These are phyloP conservation scores for Vitis hybrid DNA, from an alignment of 177 flowering plant species.

Conservation along the genomic window DNA sequence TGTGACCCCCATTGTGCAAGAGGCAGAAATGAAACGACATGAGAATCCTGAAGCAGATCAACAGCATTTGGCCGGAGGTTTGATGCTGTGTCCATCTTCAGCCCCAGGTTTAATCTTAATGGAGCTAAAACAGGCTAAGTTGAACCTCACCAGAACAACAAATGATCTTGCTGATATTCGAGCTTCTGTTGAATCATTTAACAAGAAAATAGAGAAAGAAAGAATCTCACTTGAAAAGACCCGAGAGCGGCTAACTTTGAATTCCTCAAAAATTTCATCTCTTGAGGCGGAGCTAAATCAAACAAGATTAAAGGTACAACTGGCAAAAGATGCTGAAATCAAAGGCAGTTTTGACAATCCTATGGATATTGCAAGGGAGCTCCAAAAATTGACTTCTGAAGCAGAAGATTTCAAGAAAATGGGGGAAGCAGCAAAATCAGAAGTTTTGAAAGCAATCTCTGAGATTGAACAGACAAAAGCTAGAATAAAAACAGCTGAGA, in stretches of 20 bases:
- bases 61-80: slow-evolving; percentile 19
- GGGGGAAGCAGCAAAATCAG: slow-evolving; percentile 69
- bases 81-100: slow-evolving; percentile 37
- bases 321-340: slow-evolving; percentile 39
- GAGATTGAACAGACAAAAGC: slow-evolving; percentile 73
- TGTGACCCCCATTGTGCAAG: slow-evolving; percentile 11
- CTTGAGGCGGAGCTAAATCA: slow-evolving; percentile 63
- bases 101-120: slow-evolving; percentile 67
- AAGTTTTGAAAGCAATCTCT: slow-evolving; percentile 57
- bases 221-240: slow-evolving; percentile 62
- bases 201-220: slow-evolving; percentile 71
- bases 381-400: slow-evolving; percentile 62
- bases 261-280: slow-evolving; percentile 52
- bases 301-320: slow-evolving; percentile 46
- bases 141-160: slow-evolving; percentile 75
- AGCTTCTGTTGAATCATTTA: slow-evolving; percentile 65
- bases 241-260: slow-evolving; percentile 57
- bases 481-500: slow-evolving; percentile 73
- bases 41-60: slow-evolving; percentile 17
- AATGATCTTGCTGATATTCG: slow-evolving; percentile 72
- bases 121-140: slow-evolving; percentile 86
- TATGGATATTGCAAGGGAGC: slow-evolving; percentile 48
- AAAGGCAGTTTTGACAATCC: slow-evolving; percentile 32
- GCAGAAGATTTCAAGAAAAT: slow-evolving; percentile 70
- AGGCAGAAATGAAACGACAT: slow-evolving; percentile 33